A percentile compares a stretch with the other conserved stretches of the same genome.
phyloP scores from a whole-genome alignment of 1,139 yeast genomes.

The Geotrichum citri-aurantii region DNA sequence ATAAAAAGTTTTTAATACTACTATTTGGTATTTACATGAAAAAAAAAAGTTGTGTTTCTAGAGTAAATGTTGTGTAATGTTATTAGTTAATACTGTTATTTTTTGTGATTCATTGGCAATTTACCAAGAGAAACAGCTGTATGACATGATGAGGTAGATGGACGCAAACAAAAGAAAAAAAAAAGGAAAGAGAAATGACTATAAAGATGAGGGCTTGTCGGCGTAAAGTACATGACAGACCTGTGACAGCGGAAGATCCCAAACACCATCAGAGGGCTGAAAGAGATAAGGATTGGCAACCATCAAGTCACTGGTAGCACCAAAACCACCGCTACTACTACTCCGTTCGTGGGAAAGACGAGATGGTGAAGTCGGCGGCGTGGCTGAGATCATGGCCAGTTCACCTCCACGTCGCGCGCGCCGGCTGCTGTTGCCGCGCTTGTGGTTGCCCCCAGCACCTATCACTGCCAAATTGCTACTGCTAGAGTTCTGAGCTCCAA shows the following conservation, averaged over 20 bases:
- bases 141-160: background rate
- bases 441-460: background rate
- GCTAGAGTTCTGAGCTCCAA: background rate
- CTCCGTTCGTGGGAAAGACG: background rate
- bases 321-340: background rate
- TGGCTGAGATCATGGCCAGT: conserved; percentile 1
- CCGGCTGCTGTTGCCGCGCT: background rate
- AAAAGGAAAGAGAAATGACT: conserved; percentile 37
- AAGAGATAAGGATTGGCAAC: conserved; percentile 36
- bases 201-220: conserved; percentile 8
- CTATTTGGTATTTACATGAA: background rate
- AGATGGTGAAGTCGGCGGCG: background rate
- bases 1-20: background rate
- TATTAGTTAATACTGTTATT: background rate
- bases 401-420: background rate
- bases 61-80: background rate
- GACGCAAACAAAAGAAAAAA: conserved; percentile 9
- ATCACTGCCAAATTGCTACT: background rate
- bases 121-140: background rate
- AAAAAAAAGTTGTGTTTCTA: background rate
- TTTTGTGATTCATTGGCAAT: background rate
- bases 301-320: background rate
- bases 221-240: conserved; percentile 65
- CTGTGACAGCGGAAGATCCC: conserved; percentile 70
- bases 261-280: conserved; percentile 69